A percentile compares a stretch with the other conserved stretches of the same genome.
These are phyloP conservation scores for Fonsecaea monophora DNA, from an alignment of 2,329 filamentous ascomycete species.

Conservation along the genomic window DNA sequence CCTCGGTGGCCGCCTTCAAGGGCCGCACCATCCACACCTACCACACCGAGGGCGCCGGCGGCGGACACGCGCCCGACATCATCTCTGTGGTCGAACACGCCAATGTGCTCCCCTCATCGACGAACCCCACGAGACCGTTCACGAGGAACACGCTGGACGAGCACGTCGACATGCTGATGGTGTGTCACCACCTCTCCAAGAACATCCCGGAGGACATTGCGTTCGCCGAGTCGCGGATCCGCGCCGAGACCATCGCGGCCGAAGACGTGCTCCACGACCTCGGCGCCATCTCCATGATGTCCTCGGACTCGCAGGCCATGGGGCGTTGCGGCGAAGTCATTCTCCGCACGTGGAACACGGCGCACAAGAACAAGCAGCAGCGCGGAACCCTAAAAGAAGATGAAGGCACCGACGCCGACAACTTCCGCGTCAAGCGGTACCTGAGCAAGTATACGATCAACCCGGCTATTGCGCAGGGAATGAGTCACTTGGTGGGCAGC, in stretches of 20 bases:
- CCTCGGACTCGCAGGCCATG: slow-evolving; percentile 94
- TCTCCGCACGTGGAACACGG: slow-evolving; percentile 92
- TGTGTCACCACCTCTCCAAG: slow-evolving; percentile 91
- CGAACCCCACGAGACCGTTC: slow-evolving; percentile 89
- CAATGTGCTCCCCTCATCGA: slow-evolving; percentile 88
- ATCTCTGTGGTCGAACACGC: slow-evolving; percentile 88
- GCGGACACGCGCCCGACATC: slow-evolving; percentile 94
- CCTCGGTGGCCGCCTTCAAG: slow-evolving; percentile 84
- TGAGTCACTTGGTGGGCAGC: slow-evolving; percentile 84
- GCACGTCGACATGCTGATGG: slow-evolving; percentile 98
- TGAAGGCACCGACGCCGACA: slow-evolving; percentile 78
- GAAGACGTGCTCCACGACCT: slow-evolving; percentile 96
- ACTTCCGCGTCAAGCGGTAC: slow-evolving; percentile 90
- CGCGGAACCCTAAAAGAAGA: slow-evolving; percentile 79
- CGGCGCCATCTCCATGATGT: slow-evolving; percentile 98
- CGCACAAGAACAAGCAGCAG: slow-evolving; percentile 94
- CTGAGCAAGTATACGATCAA: slow-evolving; percentile 97
- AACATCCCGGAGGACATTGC: slow-evolving; percentile 95
- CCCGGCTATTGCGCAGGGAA: slow-evolving; percentile 87
- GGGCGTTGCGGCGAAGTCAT: slow-evolving; percentile 94
- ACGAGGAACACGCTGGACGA: slow-evolving; percentile 93
- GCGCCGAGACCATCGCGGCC: slow-evolving; percentile 93
- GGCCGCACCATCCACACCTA: slow-evolving; percentile 92
- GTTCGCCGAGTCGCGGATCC: slow-evolving; percentile 92
- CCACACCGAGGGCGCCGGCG: slow-evolving; percentile 93